phyloP scores from a whole-genome alignment of 2,329 filamentous ascomycete species.

The Apiospora phragmitis region DNA sequence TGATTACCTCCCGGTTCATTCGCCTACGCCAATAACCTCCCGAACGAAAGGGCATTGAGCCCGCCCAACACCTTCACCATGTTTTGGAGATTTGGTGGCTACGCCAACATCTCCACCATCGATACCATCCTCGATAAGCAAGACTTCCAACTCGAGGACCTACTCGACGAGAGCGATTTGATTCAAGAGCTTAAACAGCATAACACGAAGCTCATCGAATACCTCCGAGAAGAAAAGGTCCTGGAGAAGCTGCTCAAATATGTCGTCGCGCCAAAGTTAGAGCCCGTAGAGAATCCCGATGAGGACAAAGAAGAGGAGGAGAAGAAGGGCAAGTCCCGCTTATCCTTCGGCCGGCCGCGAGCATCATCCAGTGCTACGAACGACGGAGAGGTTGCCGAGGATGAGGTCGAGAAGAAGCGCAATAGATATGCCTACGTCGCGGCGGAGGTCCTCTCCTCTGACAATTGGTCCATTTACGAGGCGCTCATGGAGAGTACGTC shows the following conservation, averaged over 20 bases:
- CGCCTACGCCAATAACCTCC: background rate
- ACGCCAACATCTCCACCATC: slow-evolving; percentile 95
- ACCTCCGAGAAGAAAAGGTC: slow-evolving; percentile 82
- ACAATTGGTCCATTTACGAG: slow-evolving; percentile 96
- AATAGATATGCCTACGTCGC: slow-evolving; percentile 93
- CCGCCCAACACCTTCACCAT: slow-evolving; percentile 58
- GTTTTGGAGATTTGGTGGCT: slow-evolving; percentile 99
- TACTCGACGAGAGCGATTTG: slow-evolving; percentile 93
- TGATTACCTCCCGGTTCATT: slow-evolving; percentile 2
- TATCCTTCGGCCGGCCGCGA: slow-evolving; percentile 52
- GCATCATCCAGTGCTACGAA: slow-evolving; percentile 54
- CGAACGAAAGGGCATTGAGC: slow-evolving; percentile 9
- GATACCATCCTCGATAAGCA: slow-evolving; percentile 96
- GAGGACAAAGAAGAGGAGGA: slow-evolving; percentile 47
- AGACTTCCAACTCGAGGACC: slow-evolving; percentile 91
- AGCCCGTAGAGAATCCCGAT: slow-evolving; percentile 53
- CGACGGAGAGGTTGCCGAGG: slow-evolving; percentile 53
- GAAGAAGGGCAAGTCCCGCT: slow-evolving; percentile 39
- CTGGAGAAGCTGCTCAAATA: slow-evolving; percentile 86
- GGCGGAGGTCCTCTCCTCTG: slow-evolving; percentile 89
- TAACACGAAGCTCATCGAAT: slow-evolving; percentile 97
- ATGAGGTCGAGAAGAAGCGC: slow-evolving; percentile 85
- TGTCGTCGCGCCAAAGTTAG: slow-evolving; percentile 78
- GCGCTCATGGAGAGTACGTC: slow-evolving; percentile 82
- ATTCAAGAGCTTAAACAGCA: slow-evolving; percentile 98